Percentiles rank a stretch among this genome's conserved stretches.
These are phyloP conservation scores for Starmerella lactis-condensi DNA, from an alignment of 805 yeast genomes.

Conservation along the genomic window DNA sequence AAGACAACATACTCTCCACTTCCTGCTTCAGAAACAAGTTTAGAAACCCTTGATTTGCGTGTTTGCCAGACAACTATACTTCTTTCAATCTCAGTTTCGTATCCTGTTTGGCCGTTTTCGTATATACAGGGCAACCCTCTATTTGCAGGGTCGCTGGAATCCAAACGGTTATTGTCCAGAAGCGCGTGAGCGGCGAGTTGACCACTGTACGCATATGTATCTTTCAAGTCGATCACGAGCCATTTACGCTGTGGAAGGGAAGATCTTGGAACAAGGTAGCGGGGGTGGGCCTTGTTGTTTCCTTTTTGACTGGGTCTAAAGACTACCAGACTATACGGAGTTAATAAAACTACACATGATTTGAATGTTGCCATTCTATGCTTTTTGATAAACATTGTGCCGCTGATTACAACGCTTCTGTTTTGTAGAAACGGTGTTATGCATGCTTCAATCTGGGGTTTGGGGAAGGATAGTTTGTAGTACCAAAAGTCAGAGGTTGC, in stretches of 20 bases:
- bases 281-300: constrained; percentile 13
- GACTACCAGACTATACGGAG: constrained; percentile 50
- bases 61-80: constrained; percentile 67
- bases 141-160: constrained; percentile 35
- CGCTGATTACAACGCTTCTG: constrained; percentile 43
- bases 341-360: constrained; percentile 41
- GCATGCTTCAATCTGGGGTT: constrained; percentile 3
- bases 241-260: constrained; percentile 32
- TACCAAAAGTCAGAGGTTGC: constrained; percentile 43
- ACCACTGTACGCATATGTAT: constrained; percentile 65
- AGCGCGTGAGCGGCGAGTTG: constrained; percentile 39
- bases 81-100: constrained; percentile 56
- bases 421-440: constrained; percentile 37
- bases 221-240: constrained; percentile 41
- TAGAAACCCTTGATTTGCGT: constrained; percentile 26
- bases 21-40: constrained; percentile 40
- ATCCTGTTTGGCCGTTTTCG: constrained; percentile 66
- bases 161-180: constrained; percentile 28
- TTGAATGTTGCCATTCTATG: constrained; percentile 50
- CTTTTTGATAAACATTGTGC: constrained; percentile 49
- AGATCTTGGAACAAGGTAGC: constrained; percentile 26
- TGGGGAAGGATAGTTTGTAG: constrained; percentile 2
- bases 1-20: constrained; percentile 53
- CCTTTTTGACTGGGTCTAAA: constrained; percentile 22
- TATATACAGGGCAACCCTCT: constrained; percentile 52